Evolutionary conservation across 2,329 filamentous ascomycete species (phyloP), one percentile per base, ranked within the genome.

Genomic region (Didymella sp.): DNA sequence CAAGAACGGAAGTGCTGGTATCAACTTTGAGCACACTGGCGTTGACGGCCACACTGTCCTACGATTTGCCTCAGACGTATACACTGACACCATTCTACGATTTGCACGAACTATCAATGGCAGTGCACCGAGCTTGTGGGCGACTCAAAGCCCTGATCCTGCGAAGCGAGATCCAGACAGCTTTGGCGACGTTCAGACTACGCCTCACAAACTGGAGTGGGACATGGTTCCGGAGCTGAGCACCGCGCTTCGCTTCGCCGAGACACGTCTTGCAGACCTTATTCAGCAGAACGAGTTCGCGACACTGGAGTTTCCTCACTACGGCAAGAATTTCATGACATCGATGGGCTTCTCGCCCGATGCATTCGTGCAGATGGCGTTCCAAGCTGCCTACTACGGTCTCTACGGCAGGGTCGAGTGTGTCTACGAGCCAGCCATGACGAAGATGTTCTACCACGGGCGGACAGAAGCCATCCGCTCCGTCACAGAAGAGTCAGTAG

Each of bases 21-120:
- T 99, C 85, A 99, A 99, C 79, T 98, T 99, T 70, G 95, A 99
- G 76, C 95, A 99, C 72, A 99, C 95, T 0, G 95, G 95, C 64
- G 94, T 99, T 5, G 95, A 99, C 70, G 95, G 95, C 1, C 95
- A 99, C 74, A 99, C 95, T 0, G 95, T 99, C 21, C 84, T 99
- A 50, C 89, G 95, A 6, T 98, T 99, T 69, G 95, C 95, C 15
- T 96, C 92, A 60, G 95, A 99, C 68, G 82, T 99, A 15, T 99
- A 97, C 76, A 98, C 95, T 0, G 95, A 99, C 75, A 99, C 95
- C 2, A 98, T 99, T 64, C 86, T 99, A 31, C 89, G 95, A 11
- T 98, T 97, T 71, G 95, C 95, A 3, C 88, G 91, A 54, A 94
- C 92, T 1, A 98, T 99, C 81, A 98, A 98, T 69, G 94, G 93